Percentiles rank a stretch among this genome's conserved stretches.
Evolutionary conservation across 1,139 yeast genomes (phyloP).

Genomic region (Saccharomyces hybrid): DNA sequence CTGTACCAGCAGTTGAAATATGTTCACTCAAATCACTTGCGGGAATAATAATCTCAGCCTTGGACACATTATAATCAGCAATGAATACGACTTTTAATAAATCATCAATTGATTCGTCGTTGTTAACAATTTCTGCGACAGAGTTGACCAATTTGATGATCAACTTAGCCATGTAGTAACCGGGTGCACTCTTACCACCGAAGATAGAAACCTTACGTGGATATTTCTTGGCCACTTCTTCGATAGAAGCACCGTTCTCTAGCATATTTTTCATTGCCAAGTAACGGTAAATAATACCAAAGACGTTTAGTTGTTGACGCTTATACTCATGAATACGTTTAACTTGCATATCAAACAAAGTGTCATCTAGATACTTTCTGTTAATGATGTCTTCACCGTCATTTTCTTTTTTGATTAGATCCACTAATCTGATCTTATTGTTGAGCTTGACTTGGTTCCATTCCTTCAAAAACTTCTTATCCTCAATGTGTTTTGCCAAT

Average conservation of each 20-base stretch:
- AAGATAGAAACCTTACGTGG: conserved; percentile 73
- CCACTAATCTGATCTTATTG: conserved; percentile 67
- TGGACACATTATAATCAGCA: conserved; percentile 89
- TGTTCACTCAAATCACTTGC: conserved; percentile 90
- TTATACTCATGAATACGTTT: conserved; percentile 94
- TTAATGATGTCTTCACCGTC: conserved; percentile 62
- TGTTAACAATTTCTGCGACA: conserved; percentile 74
- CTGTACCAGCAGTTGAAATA: conserved; percentile 95
- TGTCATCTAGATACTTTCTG: conserved; percentile 41
- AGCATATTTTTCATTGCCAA: conserved; percentile 64
- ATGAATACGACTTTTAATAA: conserved; percentile 78
- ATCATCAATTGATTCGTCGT: conserved; percentile 65
- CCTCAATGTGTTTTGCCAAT: conserved; percentile 60
- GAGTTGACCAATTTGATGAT: conserved; percentile 79
- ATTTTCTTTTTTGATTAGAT: conserved; percentile 50
- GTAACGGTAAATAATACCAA: conserved; percentile 81
- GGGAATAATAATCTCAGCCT: conserved; percentile 85
- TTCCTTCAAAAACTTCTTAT: conserved; percentile 52
- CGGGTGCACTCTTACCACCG: conserved; percentile 97
- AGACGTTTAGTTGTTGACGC: conserved; percentile 88
- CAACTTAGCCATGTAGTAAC: conserved; percentile 89
- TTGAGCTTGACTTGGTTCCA: conserved; percentile 69
- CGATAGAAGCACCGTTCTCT: conserved; percentile 35
- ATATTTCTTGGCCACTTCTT: conserved; percentile 54
- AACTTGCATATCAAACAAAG: conserved; percentile 84